Percentiles rank a stretch among this genome's conserved stretches.
These are phyloP conservation scores for Chaetomium cochliodes DNA, from an alignment of 495 filamentous ascomycete species.

Conservation along the genomic window DNA sequence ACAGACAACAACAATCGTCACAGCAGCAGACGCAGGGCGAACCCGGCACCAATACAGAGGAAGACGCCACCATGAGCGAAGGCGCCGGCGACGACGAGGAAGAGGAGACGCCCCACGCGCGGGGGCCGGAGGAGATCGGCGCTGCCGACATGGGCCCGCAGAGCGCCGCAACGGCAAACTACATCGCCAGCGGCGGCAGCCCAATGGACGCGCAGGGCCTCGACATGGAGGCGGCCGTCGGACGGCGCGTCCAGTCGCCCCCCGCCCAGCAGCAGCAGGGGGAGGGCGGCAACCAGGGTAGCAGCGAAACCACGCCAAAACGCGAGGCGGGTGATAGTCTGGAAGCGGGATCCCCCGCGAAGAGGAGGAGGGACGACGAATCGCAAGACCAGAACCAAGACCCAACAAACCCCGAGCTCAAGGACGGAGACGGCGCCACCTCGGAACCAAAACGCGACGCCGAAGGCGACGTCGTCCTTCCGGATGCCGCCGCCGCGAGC, in stretches of 20 bases:
- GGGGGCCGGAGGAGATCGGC: conserved; percentile 78
- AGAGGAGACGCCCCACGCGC: conserved; percentile 70
- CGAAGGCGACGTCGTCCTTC: conserved; percentile 4
- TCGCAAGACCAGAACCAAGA: not conserved
- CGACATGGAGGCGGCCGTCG: conserved; percentile 55
- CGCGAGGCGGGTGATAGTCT: conserved; percentile 48
- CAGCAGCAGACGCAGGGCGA: conserved; percentile 20
- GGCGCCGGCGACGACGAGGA: conserved; percentile 45
- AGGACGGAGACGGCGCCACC: not conserved
- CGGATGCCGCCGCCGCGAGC: not conserved
- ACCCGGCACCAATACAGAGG: conserved; percentile 32
- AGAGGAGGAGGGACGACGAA: conserved; percentile 30
- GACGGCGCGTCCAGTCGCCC: conserved; percentile 33
- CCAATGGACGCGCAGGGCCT: conserved; percentile 48
- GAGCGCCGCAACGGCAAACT: conserved; percentile 33
- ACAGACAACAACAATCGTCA: conserved; percentile 31
- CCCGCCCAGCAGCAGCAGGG: conserved; percentile 23
- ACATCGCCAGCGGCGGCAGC: conserved; percentile 26
- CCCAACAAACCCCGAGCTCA: not conserved
- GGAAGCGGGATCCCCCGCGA: conserved; percentile 36
- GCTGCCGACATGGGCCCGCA: conserved; percentile 86
- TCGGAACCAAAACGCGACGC: conserved; percentile 7
- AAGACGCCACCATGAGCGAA: conserved; percentile 39
- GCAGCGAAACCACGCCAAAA: conserved; percentile 30
- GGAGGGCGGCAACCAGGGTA: not conserved